A percentile compares a stretch with the other conserved stretches of the same genome.
Evolutionary conservation across 129 eudicot genomes (phyloP).

Genomic region (Chrysanthemum seticuspe): DNA sequence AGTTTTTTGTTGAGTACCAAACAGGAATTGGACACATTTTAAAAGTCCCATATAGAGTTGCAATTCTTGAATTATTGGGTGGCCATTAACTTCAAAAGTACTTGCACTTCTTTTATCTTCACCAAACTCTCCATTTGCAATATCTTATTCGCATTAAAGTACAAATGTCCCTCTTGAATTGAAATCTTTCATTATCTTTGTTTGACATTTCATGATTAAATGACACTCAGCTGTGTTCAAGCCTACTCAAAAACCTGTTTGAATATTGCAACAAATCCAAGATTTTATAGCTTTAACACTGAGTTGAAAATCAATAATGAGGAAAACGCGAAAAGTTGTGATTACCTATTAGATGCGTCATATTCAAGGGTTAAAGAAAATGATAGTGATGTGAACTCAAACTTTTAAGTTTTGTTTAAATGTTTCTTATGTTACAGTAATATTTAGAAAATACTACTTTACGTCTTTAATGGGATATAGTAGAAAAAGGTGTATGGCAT

Average conservation of each 20-base stretch:
- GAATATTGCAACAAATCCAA: constrained; percentile 24
- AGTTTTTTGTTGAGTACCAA: constrained; percentile 21
- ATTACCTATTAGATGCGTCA: constrained; percentile 7
- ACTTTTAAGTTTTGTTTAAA: constrained; percentile 1
- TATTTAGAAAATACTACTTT: no score
- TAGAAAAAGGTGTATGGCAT: no score
- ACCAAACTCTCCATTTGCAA: constrained; percentile 38
- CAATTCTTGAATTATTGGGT: constrained; percentile 38
- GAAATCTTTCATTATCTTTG: constrained; percentile 12
- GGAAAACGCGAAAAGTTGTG: constrained; percentile 3
- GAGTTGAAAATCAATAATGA: background rate
- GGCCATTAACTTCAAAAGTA: constrained; percentile 37
- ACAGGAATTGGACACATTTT: constrained; percentile 33
- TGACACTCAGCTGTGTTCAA: constrained; percentile 10
- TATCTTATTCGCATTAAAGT: constrained; percentile 23
- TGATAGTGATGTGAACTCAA: constrained; percentile 9
- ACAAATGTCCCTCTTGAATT: constrained; percentile 29
- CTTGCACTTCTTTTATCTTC: constrained; percentile 30
- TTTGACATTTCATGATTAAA: constrained; percentile 32
- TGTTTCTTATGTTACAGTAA: background rate
- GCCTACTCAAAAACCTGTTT: constrained; percentile 23
- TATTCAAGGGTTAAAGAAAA: background rate
- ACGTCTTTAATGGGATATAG: no score
- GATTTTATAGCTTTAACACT: background rate
- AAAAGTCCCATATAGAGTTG: constrained; percentile 27